Percentiles rank a stretch among this genome's conserved stretches.
Conservation (phyloP, 2,329 filamentous ascomycete species). For the Sclerotinia minor region DNA sequence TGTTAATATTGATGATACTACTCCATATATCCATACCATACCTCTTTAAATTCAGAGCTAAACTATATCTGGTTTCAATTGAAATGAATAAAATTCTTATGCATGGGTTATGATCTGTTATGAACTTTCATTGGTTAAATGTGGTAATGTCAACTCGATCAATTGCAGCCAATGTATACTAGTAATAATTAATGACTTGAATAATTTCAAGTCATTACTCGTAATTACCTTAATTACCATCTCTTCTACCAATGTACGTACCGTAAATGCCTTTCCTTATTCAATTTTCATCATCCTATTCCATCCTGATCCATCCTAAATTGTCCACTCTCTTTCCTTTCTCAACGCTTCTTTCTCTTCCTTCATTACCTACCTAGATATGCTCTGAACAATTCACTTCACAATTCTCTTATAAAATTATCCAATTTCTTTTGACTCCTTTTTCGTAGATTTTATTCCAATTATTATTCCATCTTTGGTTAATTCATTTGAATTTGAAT, state of each 20-base stretch:
- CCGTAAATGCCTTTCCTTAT: background rate
- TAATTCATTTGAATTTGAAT: conserved; percentile 18
- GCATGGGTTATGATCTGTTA: background rate
- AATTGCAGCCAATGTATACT: background rate
- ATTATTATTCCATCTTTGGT: conserved; percentile 23
- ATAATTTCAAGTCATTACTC: no score
- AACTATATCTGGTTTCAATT: background rate
- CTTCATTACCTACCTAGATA: background rate
- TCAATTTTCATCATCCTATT: background rate
- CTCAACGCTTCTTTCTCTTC: background rate
- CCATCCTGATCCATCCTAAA: background rate
- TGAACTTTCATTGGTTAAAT: background rate
- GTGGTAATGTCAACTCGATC: background rate
- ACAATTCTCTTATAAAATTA: conserved; percentile 13
- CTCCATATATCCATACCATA: background rate
- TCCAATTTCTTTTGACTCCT: conserved; percentile 6
- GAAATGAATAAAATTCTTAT: background rate
- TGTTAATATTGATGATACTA: background rate
- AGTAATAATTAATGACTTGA: no score
- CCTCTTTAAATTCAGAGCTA: background rate
- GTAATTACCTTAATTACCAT: no score
- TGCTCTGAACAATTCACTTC: conserved; percentile 12
- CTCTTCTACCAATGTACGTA: no score
- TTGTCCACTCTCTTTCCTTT: conserved; percentile 2
- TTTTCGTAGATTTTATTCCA: conserved; percentile 20